Evolutionary conservation across 1,284 basidiomycete genomes (phyloP).

Genomic region (Cryptococcus sp.): DNA sequence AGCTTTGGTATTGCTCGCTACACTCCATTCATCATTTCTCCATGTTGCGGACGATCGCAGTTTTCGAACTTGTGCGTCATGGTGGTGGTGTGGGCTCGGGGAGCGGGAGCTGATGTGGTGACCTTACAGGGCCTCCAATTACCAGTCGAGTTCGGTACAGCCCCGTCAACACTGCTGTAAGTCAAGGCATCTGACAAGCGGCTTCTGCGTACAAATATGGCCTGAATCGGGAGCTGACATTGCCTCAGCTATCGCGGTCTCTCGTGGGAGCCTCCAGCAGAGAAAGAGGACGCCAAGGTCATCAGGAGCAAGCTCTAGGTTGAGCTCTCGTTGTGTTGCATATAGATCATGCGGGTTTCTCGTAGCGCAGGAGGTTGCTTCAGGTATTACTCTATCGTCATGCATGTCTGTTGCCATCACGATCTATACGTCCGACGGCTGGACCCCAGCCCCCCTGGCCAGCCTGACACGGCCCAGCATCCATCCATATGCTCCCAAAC

Average conservation of each 20-base stretch:
- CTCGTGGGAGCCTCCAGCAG: constrained; percentile 16
- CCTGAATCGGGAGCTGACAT: background rate
- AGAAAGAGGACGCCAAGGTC: constrained; percentile 15
- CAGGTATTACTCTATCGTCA: background rate
- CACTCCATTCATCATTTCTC: constrained; percentile 48
- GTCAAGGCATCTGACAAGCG: constrained; percentile 1
- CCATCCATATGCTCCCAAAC: background rate
- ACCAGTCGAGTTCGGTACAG: constrained; percentile 46
- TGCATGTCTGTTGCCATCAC: background rate
- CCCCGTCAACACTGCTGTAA: constrained; percentile 43
- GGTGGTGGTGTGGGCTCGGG: background rate
- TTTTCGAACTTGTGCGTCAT: constrained; percentile 38
- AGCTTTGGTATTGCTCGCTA: constrained; percentile 47
- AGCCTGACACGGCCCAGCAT: background rate
- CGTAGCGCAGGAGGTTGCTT: too few relatives aligned
- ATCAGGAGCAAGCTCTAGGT: constrained; percentile 17
- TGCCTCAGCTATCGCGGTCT: constrained; percentile 24
- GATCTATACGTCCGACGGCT: background rate
- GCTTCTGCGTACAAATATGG: too few relatives aligned
- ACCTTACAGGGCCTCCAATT: constrained; percentile 30
- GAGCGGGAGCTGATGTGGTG: background rate
- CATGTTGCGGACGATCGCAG: constrained; percentile 46
- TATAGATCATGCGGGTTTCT: too few relatives aligned
- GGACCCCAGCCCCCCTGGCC: background rate
- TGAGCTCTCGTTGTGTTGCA: background rate